A percentile compares a stretch with the other conserved stretches of the same genome.
These are phyloP conservation scores for Daldinia decipiens DNA, from an alignment of 495 filamentous ascomycete species.

Conservation along the genomic window DNA sequence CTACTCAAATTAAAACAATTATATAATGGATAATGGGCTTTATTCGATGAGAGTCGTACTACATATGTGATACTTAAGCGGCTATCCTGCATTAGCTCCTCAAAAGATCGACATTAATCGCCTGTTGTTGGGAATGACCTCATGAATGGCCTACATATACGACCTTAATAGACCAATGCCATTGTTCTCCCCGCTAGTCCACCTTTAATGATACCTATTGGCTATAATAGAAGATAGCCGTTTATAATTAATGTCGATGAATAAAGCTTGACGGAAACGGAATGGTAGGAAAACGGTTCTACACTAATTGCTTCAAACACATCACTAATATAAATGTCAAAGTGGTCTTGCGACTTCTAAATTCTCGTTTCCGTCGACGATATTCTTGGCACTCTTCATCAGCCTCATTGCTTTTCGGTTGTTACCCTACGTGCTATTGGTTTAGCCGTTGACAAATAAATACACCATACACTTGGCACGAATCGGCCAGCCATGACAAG, in stretches of 20 bases:
- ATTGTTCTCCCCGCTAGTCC: constrained; percentile 15
- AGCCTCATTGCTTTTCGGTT: constrained; percentile 27
- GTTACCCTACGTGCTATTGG: constrained; percentile 27
- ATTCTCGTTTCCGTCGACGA: not conserved
- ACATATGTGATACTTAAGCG: constrained; percentile 1
- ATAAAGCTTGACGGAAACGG: constrained; percentile 21
- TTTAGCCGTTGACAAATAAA: constrained; percentile 38
- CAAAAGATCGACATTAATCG: constrained; percentile 19
- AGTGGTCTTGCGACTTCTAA: not conserved
- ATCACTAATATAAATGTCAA: too few species aligned
- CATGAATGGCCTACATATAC: constrained; percentile 12
- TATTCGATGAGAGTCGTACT: constrained; percentile 5
- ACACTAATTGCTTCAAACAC: not conserved
- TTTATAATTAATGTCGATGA: constrained; percentile 11
- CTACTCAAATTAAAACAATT: not conserved
- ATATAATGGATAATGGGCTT: not conserved
- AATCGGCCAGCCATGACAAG: constrained; percentile 19
- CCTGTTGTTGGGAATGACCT: constrained; percentile 25
- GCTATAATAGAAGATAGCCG: constrained; percentile 3
- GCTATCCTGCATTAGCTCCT: constrained; percentile 4
- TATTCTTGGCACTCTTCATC: constrained; percentile 14
- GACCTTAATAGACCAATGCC: constrained; percentile 14
- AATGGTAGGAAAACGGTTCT: constrained; percentile 3
- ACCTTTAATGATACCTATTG: constrained; percentile 26
- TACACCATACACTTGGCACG: constrained; percentile 21